Evolutionary conservation across 768 basidiomycete genomes (phyloP), one percentile per base, ranked within the genome.

Genomic region (Psilocybe cyanescens): DNA sequence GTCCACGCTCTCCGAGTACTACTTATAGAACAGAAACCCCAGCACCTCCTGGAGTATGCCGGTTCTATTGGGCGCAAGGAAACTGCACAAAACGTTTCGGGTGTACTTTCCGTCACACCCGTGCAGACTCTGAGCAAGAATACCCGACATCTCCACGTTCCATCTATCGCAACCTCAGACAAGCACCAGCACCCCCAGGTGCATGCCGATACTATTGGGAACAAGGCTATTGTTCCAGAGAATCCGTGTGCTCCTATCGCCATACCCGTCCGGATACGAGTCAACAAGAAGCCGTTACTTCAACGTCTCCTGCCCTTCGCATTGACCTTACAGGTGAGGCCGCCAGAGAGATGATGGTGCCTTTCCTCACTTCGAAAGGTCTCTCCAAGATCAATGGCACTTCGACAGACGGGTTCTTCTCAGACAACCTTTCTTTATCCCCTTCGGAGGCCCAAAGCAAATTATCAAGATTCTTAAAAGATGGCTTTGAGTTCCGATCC

Each of bases 201-300:
- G 71, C 76, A 7, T 87, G 86, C 71, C 70, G 63, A 28, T 80
- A 70, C 63, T 87, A 72, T 66, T 86, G 83, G 83, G 70, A 74
- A 1, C 70, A 64, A 0, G 86, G 84, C 8, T 71, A 61, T 45
- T 87, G 86, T 69, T 76, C 64, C n/a, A 68, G 69, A 12, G 82
- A 79, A 49, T 84, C 82, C 55, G 65, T 67, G 1, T 87, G 86
- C 69, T 73, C 65, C 37, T 85, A 70, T 64, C 60, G 52, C 24
- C 86, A 87, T 61, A 66, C 63, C 61, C 50, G 28, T 49, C 19
- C 37, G 63, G 19, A 64, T 63, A 56, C 31, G 35, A 28, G 45
- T 6, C 39, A 39, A 17, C 46, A 58, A 29, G 64, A 46, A 44
- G 12, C 46, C 60, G 7, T 19, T 28, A 17, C 44, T 6, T 31